Evolutionary conservation across 345 rosid species (phyloP), one percentile per base, ranked within the genome.

Genomic region (Raphanus raphanistrum): DNA sequence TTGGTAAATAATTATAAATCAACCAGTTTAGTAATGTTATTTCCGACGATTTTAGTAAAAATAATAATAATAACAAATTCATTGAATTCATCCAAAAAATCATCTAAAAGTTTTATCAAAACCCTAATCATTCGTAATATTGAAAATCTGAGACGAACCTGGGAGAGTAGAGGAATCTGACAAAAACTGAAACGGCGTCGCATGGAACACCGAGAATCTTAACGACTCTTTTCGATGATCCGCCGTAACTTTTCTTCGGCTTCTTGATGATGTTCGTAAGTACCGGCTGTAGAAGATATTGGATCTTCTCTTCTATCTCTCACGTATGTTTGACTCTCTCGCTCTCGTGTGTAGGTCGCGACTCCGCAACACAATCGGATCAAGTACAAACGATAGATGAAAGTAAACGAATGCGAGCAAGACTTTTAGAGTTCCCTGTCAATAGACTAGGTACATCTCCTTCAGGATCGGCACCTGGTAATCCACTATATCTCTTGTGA

Each of bases 121-220:
- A 15, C 17, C 17, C 8, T n/a, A 50, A 15, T 2, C 58, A 15
- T 52, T 52, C 1, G 58, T 15, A 52, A 52, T 6, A 16, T 52
- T 52, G 16, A 52, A 38, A 52, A 52, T 52, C 2, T 6, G 26
- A 27, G 7, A 57, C 84, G 16, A 69, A 93, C 98, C 98, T 86
- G 35, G 86, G 83, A 28, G 90, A 79, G 81, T 89, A 92, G 29
- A 92, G 84, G 77, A 85, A 92, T 68, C 82, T 81, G 13, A 92
- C 63, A 29, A 94, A 94, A 1, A 89, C 80, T 0, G 86, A 82
- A 70, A 94, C 98, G 68, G 98, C 97, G 57, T 82, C 87, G 84
- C 87, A 81, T 1, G 97, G 96, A 50, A 94, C 98, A 11, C 98
- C 97, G 66, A 86, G 87, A 75, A 94, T 90, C 32, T 86, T 87